These are phyloP conservation scores for Mycosarcoma mackinlayi DNA, from an alignment of 1,284 basidiomycete species.

Conservation along the genomic window DNA sequence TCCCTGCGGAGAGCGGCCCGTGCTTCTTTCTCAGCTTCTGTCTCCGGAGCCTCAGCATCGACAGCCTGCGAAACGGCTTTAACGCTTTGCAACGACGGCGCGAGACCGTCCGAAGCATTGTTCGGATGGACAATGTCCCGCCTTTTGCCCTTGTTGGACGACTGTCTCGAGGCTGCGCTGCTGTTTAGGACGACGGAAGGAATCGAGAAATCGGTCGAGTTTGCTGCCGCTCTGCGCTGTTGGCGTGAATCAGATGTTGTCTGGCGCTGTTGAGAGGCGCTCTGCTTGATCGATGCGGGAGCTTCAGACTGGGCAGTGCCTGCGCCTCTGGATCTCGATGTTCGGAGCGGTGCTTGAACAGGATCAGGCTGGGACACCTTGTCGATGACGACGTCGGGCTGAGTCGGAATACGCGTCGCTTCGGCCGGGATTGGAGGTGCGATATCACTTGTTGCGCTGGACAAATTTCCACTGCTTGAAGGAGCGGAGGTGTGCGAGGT, in stretches of 20 bases:
- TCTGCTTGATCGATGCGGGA: conserved; percentile 18
- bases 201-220: not conserved
- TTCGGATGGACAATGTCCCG: not conserved
- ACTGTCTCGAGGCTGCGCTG: not conserved
- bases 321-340: conserved; percentile 5
- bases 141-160: conserved; percentile 24
- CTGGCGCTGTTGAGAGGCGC: conserved; percentile 32
- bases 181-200: not conserved
- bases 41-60: not conserved
- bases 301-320: not conserved
- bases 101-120: not conserved
- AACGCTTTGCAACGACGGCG: conserved; percentile 8
- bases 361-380: conserved; percentile 43
- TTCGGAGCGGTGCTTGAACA: conserved; percentile 13
- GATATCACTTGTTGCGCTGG: not conserved
- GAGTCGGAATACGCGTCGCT: not conserved
- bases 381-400: conserved; percentile 4
- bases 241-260: not conserved
- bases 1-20: conserved; percentile 16
- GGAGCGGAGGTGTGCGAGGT: conserved; percentile 11
- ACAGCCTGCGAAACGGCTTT: conserved; percentile 10
- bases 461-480: conserved; percentile 23
- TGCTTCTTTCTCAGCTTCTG: conserved; percentile 17
- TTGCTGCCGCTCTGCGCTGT: not conserved
- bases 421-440: not conserved